Evolutionary conservation across 129 eudicot genomes (phyloP), one percentile per base, ranked within the genome.

Genomic region (Flaveria robusta): DNA sequence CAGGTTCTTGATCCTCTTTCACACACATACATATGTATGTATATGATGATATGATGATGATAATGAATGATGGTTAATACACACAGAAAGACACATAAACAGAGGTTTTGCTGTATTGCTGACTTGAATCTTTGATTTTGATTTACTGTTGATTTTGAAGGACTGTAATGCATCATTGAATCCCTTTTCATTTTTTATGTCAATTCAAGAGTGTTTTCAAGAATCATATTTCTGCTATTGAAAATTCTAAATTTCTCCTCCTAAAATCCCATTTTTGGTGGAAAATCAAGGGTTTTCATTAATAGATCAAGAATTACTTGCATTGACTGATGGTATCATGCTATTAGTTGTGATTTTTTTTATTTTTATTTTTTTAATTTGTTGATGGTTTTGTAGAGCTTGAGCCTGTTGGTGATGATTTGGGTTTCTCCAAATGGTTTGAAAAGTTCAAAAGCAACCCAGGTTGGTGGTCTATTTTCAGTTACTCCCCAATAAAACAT

Each of bases 361-460:
- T 51, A 1, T 62, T 19, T n/a, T n/a, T 76, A 45, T 26, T 74
- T 13, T n/a, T 6, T 46, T 70, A 47, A 67, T 73, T 64, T 46
- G 20, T 41, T 72, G 63, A 22, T 78, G 19, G 37, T 43, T 79
- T 70, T 80, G 74, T 74, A 90, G 92, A 85, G 74, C 58, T 85
- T 79, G 86, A 81, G 45, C 79, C 51, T 83, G 90, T 82, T 45
- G 89, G 73, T 76, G 90, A 43, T 72, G 97, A 91, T 85, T 88
- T 95, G 89, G 97, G 98, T 8, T 94, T 94, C 70, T 73, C 94
- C 5, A 88, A 91, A 84, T 95, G 99, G 97, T 77, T 95, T 78
- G 88, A 86, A 23, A 83, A 80, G 75, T 86, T 91, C n/a, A 88
- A 70, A 56, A 77, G 85, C 63, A 86, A 81, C 62, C 94, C 99